phyloP scores from a whole-genome alignment of 1,284 basidiomycete genomes.

The Boletus nobilissimus region DNA sequence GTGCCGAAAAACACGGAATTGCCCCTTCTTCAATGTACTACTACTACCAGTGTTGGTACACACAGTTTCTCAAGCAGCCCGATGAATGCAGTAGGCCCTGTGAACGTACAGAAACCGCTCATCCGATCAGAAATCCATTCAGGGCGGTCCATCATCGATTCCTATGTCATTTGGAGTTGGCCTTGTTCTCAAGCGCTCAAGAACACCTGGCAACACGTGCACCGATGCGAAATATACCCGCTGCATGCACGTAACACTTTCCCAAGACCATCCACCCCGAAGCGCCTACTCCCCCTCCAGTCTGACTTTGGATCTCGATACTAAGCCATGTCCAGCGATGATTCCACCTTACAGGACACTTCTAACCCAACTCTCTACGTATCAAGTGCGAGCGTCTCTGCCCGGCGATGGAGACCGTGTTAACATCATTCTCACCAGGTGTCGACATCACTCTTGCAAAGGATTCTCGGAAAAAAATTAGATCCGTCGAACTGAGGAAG shows the following conservation, averaged over 20 bases:
- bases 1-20: no score
- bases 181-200: not conserved
- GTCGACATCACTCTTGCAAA: constrained; percentile 20
- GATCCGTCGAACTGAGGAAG: constrained; percentile 13
- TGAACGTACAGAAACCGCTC: no score
- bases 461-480: constrained; percentile 17
- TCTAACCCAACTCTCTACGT: not conserved
- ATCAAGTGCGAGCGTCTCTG: constrained; percentile 12
- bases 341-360: not conserved
- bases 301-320: no score
- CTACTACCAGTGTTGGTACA: no score
- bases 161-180: no score
- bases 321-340: not conserved
- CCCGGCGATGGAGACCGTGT: not conserved
- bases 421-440: not conserved
- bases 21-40: no score
- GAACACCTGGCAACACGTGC: not conserved
- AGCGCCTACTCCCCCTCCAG: no score
- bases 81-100: no score
- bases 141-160: no score
- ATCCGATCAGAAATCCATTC: no score
- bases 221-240: not conserved
- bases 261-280: no score
- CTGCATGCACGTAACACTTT: not conserved
- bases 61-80: no score